Evolutionary conservation across 2,329 filamentous ascomycete genomes (phyloP), one percentile per base, ranked within the genome.

Genomic region (Huntiella decipiens): DNA sequence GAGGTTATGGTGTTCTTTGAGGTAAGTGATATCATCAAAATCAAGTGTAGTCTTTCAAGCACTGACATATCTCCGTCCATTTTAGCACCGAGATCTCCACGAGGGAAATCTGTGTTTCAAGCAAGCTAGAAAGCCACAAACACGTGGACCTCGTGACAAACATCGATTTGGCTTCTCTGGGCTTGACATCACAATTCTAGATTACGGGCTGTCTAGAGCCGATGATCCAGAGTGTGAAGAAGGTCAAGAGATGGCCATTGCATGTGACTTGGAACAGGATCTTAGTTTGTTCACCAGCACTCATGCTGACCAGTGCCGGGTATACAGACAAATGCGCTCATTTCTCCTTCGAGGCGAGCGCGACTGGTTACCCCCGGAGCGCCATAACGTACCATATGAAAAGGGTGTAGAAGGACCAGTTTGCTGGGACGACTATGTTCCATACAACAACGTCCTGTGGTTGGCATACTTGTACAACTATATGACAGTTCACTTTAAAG

Each of bases 361-460:
- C 11, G 59, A 61, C 3, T 70, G 65, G 50, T 60, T 73, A 3
- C 66, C 67, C 2, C 64, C 70, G 0, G 56, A 63, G 43, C 57
- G 59, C 3, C 69, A 74, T 56, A 57, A 58, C 41, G 63, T 56
- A 3, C 64, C 70, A 0, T 72, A 73, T 52, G 62, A 64, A 28
- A 60, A 67, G 47, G 68, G 66, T 1, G 36, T 45, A 4, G 48
- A 47, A 16, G 48, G 48, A 0, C 56, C 67, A 3, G 61, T 76
- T 8, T 66, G 64, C 1, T 79, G 75, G 75, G 57, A 62, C 4
- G 63, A 59, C 1, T 68, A 71, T 52, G 65, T 65, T 22, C 73
- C 75, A 1, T 79, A 78, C 56, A 77, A 71, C 4, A 79, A 79
- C 51, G 72, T 78, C 1, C 60, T 79, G 13, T 79, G 75, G 75